Evolutionary conservation across 495 filamentous ascomycete genomes (phyloP).

Genomic region (Trichoderma virens): DNA sequence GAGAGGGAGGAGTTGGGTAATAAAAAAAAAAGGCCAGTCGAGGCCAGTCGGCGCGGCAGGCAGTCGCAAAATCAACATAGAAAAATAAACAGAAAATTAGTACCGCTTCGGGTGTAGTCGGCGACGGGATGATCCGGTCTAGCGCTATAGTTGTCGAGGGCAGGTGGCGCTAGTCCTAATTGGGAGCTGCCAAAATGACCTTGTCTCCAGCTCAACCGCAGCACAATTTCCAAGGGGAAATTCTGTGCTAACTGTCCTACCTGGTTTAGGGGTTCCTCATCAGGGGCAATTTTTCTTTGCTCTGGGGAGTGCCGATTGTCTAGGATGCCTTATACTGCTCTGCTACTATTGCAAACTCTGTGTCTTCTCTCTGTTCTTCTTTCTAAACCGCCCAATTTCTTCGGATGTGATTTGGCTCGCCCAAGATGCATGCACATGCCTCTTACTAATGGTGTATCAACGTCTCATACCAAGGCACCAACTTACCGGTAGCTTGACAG

Average conservation of each 20-base stretch:
- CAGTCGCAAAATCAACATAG: constrained; percentile 2
- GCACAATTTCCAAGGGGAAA: constrained; percentile 6
- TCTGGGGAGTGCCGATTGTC: no score
- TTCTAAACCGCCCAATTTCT: no score
- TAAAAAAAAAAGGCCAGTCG: neutral
- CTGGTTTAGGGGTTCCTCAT: neutral
- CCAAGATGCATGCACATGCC: no score
- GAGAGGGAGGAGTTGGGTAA: neutral
- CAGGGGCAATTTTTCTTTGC: neutral
- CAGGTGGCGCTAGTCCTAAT: neutral
- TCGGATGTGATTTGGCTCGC: no score
- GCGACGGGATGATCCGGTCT: constrained; percentile 7
- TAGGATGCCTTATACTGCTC: neutral
- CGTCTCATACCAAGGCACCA: no score
- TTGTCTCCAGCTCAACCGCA: neutral
- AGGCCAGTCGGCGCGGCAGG: neutral
- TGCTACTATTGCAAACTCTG: neutral
- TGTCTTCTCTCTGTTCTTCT: neutral
- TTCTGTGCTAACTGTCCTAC: neutral
- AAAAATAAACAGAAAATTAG: neutral
- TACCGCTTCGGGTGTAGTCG: neutral
- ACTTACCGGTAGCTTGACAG: no score
- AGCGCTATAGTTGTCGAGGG: neutral
- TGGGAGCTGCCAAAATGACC: constrained; percentile 3
- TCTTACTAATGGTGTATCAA: no score